Conservation (phyloP, 805 yeast genomes). For the Candida ulmi region DNA sequence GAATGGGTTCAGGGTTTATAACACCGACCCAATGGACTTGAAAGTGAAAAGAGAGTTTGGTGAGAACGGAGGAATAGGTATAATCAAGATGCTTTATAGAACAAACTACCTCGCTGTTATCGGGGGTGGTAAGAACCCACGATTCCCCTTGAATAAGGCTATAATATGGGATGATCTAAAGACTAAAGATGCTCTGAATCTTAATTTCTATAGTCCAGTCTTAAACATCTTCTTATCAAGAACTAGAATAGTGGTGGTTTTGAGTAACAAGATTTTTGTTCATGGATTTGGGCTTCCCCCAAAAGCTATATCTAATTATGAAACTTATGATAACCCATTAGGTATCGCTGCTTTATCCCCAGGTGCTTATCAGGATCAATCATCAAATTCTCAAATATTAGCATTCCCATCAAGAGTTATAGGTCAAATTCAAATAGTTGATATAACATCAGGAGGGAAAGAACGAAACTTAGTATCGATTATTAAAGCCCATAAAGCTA, state of each 20-base stretch:
- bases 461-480: conserved; percentile 61
- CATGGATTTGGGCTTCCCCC: conserved; percentile 84
- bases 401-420: conserved; percentile 73
- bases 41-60: conserved; percentile 56
- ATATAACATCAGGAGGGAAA: conserved; percentile 59
- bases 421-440: conserved; percentile 80
- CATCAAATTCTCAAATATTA: conserved; percentile 40
- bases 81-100: conserved; percentile 76
- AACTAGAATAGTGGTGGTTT: conserved; percentile 66
- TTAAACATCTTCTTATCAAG: conserved; percentile 71
- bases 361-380: conserved; percentile 19
- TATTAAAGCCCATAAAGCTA: conserved; percentile 71
- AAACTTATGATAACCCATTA: conserved; percentile 22
- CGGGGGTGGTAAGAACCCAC: conserved; percentile 83
- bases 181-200: conserved; percentile 59
- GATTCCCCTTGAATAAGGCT: conserved; percentile 71
- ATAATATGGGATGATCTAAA: conserved; percentile 91
- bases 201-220: conserved; percentile 76
- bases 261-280: conserved; percentile 61
- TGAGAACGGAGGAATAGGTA: conserved; percentile 56
- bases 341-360: conserved; percentile 23
- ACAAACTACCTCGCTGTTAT: conserved; percentile 87
- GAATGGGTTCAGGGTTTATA: conserved; percentile 77
- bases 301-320: conserved; percentile 36
- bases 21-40: conserved; percentile 79